These are phyloP conservation scores for Monosporascus sp. DNA, from an alignment of 2,329 filamentous ascomycete genomes.

Conservation along the genomic window DNA sequence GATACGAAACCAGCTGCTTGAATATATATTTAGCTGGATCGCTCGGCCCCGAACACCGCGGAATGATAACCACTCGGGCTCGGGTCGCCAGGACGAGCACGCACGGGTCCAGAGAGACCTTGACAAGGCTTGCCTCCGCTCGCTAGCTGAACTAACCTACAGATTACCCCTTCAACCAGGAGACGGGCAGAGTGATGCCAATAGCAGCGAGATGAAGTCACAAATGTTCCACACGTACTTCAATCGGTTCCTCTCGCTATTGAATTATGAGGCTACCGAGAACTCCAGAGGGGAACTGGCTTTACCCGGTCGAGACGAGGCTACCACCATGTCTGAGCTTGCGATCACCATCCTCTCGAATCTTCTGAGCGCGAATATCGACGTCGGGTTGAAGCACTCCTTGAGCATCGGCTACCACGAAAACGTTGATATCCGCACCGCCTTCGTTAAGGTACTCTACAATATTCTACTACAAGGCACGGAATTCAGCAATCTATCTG, in stretches of 20 bases:
- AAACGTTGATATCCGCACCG: slow-evolving; percentile 63
- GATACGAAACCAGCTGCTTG: slow-evolving; percentile 62
- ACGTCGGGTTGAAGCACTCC: slow-evolving; percentile 66
- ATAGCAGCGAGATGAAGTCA: slow-evolving; percentile 63
- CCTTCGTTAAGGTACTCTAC: slow-evolving; percentile 65
- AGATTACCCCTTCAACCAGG: slow-evolving; percentile 61
- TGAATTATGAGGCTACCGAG: slow-evolving; percentile 52
- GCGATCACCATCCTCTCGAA: slow-evolving; percentile 65
- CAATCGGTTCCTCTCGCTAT: slow-evolving; percentile 61
- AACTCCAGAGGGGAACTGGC: slow-evolving; percentile 37
- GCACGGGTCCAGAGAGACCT: slow-evolving; percentile 58
- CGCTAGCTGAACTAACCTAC: slow-evolving; percentile 61
- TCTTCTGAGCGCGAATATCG: slow-evolving; percentile 64
- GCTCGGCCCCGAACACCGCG: slow-evolving; percentile 52
- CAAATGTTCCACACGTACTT: slow-evolving; percentile 70
- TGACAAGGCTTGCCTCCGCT: slow-evolving; percentile 59
- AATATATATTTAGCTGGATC: slow-evolving; percentile 66
- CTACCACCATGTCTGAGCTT: slow-evolving; percentile 52
- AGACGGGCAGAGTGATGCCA: slow-evolving; percentile 60
- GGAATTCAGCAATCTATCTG: slow-evolving; percentile 64
- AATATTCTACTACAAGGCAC: slow-evolving; percentile 68
- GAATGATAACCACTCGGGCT: slow-evolving; percentile 34
- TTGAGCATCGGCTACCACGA: slow-evolving; percentile 67
- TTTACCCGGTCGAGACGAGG: slow-evolving; percentile 46
- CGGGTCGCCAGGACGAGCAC: slow-evolving; percentile 51